Base-by-base conservation (phyloP, 2,329 filamentous ascomycete species). In the Penicillium occitanis region DNA sequence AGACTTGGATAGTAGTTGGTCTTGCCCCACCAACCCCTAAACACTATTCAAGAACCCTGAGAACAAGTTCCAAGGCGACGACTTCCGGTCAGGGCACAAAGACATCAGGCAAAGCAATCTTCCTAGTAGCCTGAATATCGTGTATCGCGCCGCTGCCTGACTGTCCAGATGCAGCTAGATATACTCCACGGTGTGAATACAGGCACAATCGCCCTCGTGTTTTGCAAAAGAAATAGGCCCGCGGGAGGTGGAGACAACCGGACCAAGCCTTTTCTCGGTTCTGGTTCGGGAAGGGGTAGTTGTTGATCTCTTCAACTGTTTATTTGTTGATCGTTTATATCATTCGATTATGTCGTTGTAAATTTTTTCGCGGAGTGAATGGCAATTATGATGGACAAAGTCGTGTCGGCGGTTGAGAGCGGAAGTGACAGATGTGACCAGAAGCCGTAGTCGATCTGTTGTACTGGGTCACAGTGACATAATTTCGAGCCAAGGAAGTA, bases 181-280 rank as follows among this genome's bases (percentile, higher is more conserved):
- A 30, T 37, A 25, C n/a, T 25, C 33, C 53, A 37, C 33, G 42
- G 22, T 44, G n/a, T 17, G 25, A 35, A 37, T 40, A 58, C 40
- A 50, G 48, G 51, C 57, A 48, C 28, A 66, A 17, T 30, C 11
- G 28, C 8, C 25, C 50, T 51, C 30, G 48, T 25, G 25, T 35
- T 22, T 60, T 19, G 30, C 6, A 11, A 44, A 17, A 35, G 25
- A 50, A 59, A 62, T 30, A 57, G 51, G 51, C 50, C 50, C 30
- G 60, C 59, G 64, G 64, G 40, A 66, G 65, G 65, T 66, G 65
- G 65, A 66, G 65, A 63, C 65, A 63, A 63, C 65, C 65, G 13
- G 58, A 51, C 61, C 40, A 66, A 57, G 37, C 8, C 55, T 60
- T 65, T 65, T 60, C 44, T 51, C 63, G 63, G 63, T 46, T 60